Conservation (phyloP, 2,329 filamentous ascomycete species). For the Biscogniauxia sp. region DNA sequence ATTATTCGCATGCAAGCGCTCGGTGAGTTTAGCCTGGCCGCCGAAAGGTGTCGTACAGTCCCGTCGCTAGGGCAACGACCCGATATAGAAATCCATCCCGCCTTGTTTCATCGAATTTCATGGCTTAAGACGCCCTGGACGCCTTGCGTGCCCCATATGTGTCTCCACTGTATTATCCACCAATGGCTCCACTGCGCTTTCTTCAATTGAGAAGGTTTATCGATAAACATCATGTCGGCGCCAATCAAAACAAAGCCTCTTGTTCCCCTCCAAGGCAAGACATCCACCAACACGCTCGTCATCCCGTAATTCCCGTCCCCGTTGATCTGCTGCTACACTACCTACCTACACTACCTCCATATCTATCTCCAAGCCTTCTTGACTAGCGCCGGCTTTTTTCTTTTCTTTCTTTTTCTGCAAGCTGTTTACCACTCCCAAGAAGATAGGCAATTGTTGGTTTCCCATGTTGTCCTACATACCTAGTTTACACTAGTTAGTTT, state of each 20-base stretch:
- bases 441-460: background rate
- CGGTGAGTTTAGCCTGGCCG: background rate
- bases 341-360: background rate
- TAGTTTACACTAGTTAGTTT: background rate
- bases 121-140: conserved; percentile 1
- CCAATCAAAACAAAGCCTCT: conserved; percentile 22
- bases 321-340: background rate
- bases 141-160: background rate
- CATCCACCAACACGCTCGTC: background rate
- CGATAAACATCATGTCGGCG: conserved; percentile 11
- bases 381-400: background rate
- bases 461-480: no score
- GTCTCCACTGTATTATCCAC: background rate
- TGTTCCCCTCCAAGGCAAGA: background rate
- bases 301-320: background rate
- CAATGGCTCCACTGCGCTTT: conserved; percentile 4
- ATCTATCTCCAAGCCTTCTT: background rate
- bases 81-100: background rate
- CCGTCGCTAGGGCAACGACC: conserved; percentile 27
- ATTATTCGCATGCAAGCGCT: conserved; percentile 16
- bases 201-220: conserved; percentile 9
- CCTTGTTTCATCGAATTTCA: conserved; percentile 14
- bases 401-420: background rate
- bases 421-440: background rate
- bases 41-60: conserved; percentile 3